Base-by-base conservation (phyloP, 2,329 filamentous ascomycete species). In the Claviceps maximensis region DNA sequence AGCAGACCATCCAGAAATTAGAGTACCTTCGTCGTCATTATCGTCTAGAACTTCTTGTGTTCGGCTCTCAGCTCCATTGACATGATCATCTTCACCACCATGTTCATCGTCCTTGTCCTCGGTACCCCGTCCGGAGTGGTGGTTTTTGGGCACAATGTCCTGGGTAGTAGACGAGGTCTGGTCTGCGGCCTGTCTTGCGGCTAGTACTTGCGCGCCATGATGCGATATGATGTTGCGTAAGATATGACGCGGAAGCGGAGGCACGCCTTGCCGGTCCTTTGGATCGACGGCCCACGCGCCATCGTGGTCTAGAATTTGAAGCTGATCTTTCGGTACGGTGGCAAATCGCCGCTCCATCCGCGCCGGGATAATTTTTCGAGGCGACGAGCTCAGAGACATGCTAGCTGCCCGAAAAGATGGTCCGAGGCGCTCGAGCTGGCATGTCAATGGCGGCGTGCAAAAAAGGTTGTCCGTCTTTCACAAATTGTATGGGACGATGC, bases 301-400 rank as follows among this genome's bases (percentile, higher is more conserved):
- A 3, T 61, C 49, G 0, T 58, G 53, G 2, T 68, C 63, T 1
- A 75, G 60, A 2, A 75, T 59, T 4, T 52, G 51, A 27, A 62
- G 62, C 56, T 76, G 74, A 42, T 72, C 66, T 17, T 60, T 63
- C 0, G 71, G 68, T 7, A 75, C 63, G 25, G 53, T 63, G 19
- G 64, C 54, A 21, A 65, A 56, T 13, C 61, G 62, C 12, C 60
- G 63, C 46, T 58, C 46, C 44, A 68, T 56, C 38, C 64, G 55
- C 36, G 59, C 56, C 38, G 53, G 40, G 27, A 65, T 41, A 47
- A 59, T 59, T 51, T 59, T 59, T 40, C 48, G 46, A 50, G 62
- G 57, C 49, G 60, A 59, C 31, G 60, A 54, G 23, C 54, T 27
- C 52, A 57, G 38, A 55, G 64, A 54, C 65, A 68, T 67, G 56